A percentile compares a stretch with the other conserved stretches of the same genome.
These are phyloP conservation scores for Mortierella sp. DNA, from an alignment of 371 early-diverging fungal genomes.

Conservation along the genomic window DNA sequence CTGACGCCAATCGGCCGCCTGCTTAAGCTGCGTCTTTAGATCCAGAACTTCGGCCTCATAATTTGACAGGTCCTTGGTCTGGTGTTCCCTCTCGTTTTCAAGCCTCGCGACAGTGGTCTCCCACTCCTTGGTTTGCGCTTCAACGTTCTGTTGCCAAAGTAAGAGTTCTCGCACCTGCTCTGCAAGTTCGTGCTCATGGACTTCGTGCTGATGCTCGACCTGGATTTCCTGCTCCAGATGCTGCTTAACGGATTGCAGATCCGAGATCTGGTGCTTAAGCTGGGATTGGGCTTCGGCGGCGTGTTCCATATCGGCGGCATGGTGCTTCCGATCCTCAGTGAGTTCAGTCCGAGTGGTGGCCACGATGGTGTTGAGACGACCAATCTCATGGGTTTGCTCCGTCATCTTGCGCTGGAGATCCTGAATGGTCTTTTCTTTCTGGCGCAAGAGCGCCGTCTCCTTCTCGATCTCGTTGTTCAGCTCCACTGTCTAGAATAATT, in stretches of 20 bases:
- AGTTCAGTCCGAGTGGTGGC: conserved; percentile 11
- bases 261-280: conserved; percentile 56
- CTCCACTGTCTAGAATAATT: conserved; percentile 6
- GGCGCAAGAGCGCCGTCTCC: not conserved
- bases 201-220: conserved; percentile 5
- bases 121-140: conserved; percentile 6
- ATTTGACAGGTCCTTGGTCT: not conserved
- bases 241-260: not conserved
- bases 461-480: conserved; percentile 20
- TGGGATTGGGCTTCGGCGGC: conserved; percentile 29
- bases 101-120: not conserved
- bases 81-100: conserved; percentile 4
- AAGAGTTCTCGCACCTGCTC: conserved; percentile 7
- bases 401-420: conserved; percentile 2
- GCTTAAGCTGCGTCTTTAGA: not conserved
- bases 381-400: conserved; percentile 23
- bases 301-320: conserved; percentile 10
- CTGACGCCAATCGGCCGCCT: not conserved
- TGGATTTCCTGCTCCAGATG: not conserved
- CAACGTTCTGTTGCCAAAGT: conserved; percentile 10
- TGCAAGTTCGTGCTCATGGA: conserved; percentile 6
- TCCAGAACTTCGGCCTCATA: not conserved
- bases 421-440: conserved; percentile 7
- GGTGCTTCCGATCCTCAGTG: conserved; percentile 7
- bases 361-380: conserved; percentile 12